A percentile compares a stretch with the other conserved stretches of the same genome.
These are phyloP conservation scores for Aspergillus sp. DNA, from an alignment of 2,329 filamentous ascomycete species.

Conservation along the genomic window DNA sequence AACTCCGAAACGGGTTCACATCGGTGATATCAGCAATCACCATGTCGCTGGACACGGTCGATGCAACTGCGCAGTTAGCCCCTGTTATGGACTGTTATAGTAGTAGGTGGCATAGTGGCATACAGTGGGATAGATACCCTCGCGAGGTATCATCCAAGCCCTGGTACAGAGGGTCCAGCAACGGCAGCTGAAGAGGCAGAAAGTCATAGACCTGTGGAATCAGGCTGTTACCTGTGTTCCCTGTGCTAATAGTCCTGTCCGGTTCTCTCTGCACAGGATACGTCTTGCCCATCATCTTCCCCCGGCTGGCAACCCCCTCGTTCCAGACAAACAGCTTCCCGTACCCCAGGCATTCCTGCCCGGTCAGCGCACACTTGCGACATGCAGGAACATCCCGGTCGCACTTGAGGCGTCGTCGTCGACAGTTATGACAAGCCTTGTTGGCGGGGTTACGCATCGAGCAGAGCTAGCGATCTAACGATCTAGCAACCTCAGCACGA, in stretches of 20 bases:
- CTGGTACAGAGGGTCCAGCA: conserved; percentile 5
- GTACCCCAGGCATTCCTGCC: conserved; percentile 13
- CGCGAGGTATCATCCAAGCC: background rate
- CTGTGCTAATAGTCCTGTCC: too few relatives aligned
- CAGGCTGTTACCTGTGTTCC: too few relatives aligned
- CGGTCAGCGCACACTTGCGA: background rate
- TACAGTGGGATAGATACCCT: conserved; percentile 3
- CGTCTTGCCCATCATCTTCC: conserved; percentile 17
- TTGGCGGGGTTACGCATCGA: background rate
- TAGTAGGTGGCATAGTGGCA: background rate
- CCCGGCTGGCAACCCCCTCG: conserved; percentile 13
- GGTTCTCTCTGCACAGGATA: background rate
- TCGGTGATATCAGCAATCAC: background rate
- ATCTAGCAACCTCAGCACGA: background rate
- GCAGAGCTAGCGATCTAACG: background rate
- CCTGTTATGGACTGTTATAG: background rate
- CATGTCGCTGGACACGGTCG: background rate
- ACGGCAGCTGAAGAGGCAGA: background rate
- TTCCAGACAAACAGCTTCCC: conserved; percentile 14
- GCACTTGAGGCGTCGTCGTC: conserved; percentile 9
- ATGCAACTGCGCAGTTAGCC: background rate
- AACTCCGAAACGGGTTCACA: background rate
- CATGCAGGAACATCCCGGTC: conserved; percentile 6
- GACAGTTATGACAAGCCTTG: conserved; percentile 14
- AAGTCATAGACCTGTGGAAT: background rate